Base-by-base conservation (phyloP, 2,329 filamentous ascomycete genomes). In the Cryoendolithus antarcticus region DNA sequence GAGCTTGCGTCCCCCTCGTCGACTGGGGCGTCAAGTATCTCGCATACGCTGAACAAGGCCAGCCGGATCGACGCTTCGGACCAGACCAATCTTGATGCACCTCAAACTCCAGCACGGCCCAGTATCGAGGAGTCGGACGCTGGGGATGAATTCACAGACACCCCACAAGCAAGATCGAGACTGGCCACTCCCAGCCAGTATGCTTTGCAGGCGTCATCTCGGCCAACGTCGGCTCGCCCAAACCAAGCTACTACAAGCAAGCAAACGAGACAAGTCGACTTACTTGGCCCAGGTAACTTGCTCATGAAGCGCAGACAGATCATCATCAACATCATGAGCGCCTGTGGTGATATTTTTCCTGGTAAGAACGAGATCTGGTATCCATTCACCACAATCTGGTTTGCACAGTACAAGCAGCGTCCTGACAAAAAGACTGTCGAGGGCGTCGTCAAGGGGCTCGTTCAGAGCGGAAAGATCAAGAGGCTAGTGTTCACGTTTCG, bases 321-420 rank as follows among this genome's bases (percentile, higher is more conserved):
- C 24, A 59, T 78, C 3, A 55, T 73, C 51, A 64, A 74, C 19
- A 67, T 78, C 30, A 50, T 78, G 9, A 59, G 70, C 33, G 62
- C 65, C 35, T 70, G 69, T 39, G 63, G 64, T 34, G 75, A 75
- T 6, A 67, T 71, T 2, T 76, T 71, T 38, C 72, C 74, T 2
- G 63, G 69, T 30, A 66, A 71, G 15, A 61, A 61, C 33, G 72
- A 75, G 46, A 62, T 77, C n/a, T 67, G 64, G 54, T 63, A 67
- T 45, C 68, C 74, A 6, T 76, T 75, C 45, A 58, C 63, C 9
- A 65, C 66, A 2, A 57, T 65, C 10, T 79, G 74, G 73, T 58
- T 65, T 37, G 65, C 62, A 43, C 49, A 57, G 6, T 51, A 62
- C 42, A 65, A 63, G 41, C 52, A 45, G 54, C 62, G 42, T 54